Evolutionary conservation across 805 yeast species (phyloP), one percentile per base, ranked within the genome.

Genomic region (Maudiozyma serrabonitensis): DNA sequence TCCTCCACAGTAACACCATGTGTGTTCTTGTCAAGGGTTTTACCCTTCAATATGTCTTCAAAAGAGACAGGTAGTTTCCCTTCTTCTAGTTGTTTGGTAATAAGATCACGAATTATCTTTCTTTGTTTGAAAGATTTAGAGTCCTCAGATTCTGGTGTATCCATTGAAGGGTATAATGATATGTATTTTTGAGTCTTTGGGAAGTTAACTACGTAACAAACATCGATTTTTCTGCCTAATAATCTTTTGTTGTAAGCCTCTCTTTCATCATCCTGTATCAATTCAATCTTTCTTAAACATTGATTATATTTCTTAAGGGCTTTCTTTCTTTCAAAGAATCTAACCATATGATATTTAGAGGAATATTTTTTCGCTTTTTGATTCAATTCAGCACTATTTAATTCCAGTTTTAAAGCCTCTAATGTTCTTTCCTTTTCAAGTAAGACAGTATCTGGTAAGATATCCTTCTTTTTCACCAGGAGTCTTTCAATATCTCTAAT

Each of bases 271-370:
- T 51, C 59, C 18, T 60, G 58, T 7, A 58, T 62, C 4, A 63
- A 47, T 4, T 52, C 57, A 13, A 63, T 49, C 43, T 60, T 55
- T 51, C 72, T 74, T 45, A 66, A 61, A 6, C 68, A 62, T 50
- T 72, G 69, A 54, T 82, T 84, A 60, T 86, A 79, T 50, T 72
- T 77, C 61, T 95, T 76, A 25, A 79, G 56, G 0, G 96, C 93
- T 74, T 89, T 90, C 69, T 88, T 87, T 61, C 76, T 80, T 66
- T 90, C 98, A 54, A 93, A 87, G 63, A 93, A 93, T 56, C 91
- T 77, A 45, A 93, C 88, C 90, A 88, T 89, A 63, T 88, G 96
- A 64, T 93, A 93, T 68, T 83, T 86, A 56, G 81, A 76, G 12
- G 87, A 79, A 39, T 73, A 68, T 47, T 75, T 73, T 54, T 74